Evolutionary conservation across 2,329 filamentous ascomycete genomes (phyloP).

Genomic region (Botryotinia globosa): DNA sequence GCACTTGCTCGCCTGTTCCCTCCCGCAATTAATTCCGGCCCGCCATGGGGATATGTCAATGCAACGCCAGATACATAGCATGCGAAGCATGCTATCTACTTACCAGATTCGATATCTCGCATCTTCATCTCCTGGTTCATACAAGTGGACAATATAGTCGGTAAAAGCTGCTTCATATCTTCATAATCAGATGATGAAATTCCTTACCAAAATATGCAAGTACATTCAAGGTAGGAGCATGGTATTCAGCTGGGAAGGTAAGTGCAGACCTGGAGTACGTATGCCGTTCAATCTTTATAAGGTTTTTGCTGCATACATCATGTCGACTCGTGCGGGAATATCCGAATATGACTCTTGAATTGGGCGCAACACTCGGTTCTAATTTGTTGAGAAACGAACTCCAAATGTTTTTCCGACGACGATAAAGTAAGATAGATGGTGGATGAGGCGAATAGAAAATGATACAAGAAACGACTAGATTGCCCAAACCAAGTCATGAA

Average conservation of each 20-base stretch:
- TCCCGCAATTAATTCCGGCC: constrained; percentile 4
- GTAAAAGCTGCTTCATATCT: background rate
- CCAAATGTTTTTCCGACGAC: background rate
- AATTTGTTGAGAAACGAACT: background rate
- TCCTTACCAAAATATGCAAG: constrained; percentile 16
- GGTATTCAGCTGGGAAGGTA: background rate
- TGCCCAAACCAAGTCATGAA: background rate
- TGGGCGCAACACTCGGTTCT: background rate
- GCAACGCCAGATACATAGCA: background rate
- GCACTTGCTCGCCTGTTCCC: constrained; percentile 17
- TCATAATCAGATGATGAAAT: constrained; percentile 16
- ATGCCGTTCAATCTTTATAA: background rate
- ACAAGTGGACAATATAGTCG: background rate
- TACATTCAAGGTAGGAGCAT: background rate
- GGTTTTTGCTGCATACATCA: background rate
- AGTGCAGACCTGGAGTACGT: background rate
- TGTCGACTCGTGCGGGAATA: background rate
- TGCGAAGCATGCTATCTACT: background rate
- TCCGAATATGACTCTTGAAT: background rate
- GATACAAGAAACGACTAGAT: background rate
- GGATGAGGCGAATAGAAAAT: background rate
- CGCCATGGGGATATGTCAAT: background rate
- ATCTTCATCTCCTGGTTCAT: background rate
- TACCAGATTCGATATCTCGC: background rate
- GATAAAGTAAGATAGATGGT: background rate